Evolutionary conservation across 352 stramenopile genomes (phyloP).

Genomic region (Phytopythium boreale): DNA sequence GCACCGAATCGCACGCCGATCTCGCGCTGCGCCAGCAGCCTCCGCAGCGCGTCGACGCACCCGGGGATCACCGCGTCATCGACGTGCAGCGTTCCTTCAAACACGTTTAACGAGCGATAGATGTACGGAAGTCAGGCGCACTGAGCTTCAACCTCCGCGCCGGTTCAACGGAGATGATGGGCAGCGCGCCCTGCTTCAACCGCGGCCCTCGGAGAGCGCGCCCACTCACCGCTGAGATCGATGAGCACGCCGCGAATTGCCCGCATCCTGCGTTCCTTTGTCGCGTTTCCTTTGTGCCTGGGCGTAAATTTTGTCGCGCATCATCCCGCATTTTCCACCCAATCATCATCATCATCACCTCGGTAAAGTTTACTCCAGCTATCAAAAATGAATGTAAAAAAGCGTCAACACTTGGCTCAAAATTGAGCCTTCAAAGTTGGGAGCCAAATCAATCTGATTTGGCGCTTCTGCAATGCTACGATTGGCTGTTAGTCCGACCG

Average conservation of each 20-base stretch:
- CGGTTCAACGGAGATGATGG: neutral
- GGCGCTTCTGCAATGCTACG: neutral
- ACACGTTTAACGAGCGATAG: neutral
- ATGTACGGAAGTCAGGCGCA: no score
- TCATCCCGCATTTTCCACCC: no score
- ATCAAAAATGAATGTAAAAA: neutral
- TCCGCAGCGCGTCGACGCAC: slow-evolving; percentile 31
- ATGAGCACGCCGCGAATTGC: slow-evolving; percentile 43
- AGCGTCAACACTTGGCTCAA: neutral
- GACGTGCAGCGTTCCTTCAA: slow-evolving; percentile 46
- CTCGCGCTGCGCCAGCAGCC: slow-evolving; percentile 24
- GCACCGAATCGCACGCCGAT: slow-evolving; percentile 50
- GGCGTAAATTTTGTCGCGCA: neutral
- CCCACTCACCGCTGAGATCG: slow-evolving; percentile 45
- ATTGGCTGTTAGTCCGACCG: neutral
- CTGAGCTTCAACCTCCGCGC: neutral
- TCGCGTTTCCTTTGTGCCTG: neutral
- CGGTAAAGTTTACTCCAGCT: no score
- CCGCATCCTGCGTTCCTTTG: slow-evolving; percentile 10
- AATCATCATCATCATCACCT: no score
- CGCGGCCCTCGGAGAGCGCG: neutral
- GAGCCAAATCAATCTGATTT: neutral
- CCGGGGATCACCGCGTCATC: slow-evolving; percentile 43
- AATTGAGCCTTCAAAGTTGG: neutral
- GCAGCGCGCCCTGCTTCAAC: neutral